These are phyloP conservation scores for Sporisorium reilianum DNA, from an alignment of 1,284 basidiomycete genomes.

Conservation along the genomic window DNA sequence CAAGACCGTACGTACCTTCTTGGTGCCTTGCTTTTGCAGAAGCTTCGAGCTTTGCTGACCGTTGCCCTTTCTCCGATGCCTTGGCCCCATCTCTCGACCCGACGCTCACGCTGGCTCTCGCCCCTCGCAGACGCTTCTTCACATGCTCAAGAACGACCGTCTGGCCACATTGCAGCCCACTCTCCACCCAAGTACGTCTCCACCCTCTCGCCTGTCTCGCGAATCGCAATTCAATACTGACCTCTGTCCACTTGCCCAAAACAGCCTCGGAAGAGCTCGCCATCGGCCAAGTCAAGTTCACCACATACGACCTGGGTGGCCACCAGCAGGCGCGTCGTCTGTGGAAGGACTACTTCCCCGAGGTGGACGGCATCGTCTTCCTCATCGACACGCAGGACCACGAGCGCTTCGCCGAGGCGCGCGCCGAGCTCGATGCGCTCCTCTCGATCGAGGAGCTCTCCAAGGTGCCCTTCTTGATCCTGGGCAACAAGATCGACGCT, in stretches of 20 bases:
- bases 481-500: constrained; percentile 99
- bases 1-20: constrained; percentile 82
- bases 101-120: not conserved
- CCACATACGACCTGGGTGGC: constrained; percentile 97
- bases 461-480: constrained; percentile 97
- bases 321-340: constrained; percentile 97
- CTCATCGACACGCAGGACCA: constrained; percentile 96
- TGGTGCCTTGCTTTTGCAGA: not conserved
- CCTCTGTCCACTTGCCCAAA: not conserved
- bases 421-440: constrained; percentile 95
- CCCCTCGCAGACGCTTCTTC: constrained; percentile 83
- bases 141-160: constrained; percentile 99
- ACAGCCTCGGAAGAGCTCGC: constrained; percentile 97
- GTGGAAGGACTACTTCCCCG: constrained; percentile 99
- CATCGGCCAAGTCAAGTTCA: constrained; percentile 99
- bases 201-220: too few relatives aligned
- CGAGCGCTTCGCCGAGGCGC: constrained; percentile 94
- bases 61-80: too few relatives aligned
- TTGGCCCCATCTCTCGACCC: not conserved
- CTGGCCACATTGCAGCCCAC: constrained; percentile 98
- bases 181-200: constrained; percentile 89
- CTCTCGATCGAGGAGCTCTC: constrained; percentile 83
- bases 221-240: constrained; percentile 35
- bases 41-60: constrained; percentile 3
- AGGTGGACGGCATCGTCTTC: constrained; percentile 99